Evolutionary conservation across 2,329 filamentous ascomycete genomes (phyloP).

Genomic region (Cytospora chrysosperma): DNA sequence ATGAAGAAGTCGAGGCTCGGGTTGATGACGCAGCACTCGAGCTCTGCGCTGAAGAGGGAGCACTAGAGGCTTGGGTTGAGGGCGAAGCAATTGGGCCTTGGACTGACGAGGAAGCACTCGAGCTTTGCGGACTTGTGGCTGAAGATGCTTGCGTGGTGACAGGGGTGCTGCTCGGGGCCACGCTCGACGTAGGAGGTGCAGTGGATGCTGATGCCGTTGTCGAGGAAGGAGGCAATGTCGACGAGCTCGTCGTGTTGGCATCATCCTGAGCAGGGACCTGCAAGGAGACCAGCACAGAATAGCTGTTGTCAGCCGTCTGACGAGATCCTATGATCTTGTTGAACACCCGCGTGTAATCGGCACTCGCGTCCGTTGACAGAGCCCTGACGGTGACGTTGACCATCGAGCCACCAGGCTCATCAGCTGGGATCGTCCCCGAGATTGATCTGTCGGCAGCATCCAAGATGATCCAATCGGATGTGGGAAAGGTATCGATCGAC

Average conservation of each 20-base stretch:
- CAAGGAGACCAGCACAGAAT: not conserved
- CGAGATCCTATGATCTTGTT: not conserved
- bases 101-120: too few relatives aligned
- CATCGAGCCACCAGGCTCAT: not conserved
- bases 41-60: not conserved
- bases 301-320: not conserved
- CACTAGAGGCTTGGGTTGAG: too few relatives aligned
- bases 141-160: not conserved
- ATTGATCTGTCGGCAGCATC: not conserved
- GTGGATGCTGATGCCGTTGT: not conserved
- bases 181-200: not conserved
- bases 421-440: not conserved
- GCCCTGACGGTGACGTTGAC: slow-evolving; percentile 6
- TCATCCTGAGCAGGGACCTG: not conserved
- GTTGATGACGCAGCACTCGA: not conserved
- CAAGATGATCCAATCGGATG: not conserved
- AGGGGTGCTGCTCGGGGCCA: not conserved
- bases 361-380: not conserved
- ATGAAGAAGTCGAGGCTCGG: not conserved
- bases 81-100: too few relatives aligned
- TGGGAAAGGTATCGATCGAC: not conserved
- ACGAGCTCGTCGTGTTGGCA: not conserved
- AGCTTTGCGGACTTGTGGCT: not conserved
- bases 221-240: not conserved
- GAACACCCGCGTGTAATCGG: not conserved